Percentiles rank a stretch among this genome's conserved stretches.
Evolutionary conservation across 202 grass and related monocot species (phyloP).

Genomic region (Setaria viridis): DNA sequence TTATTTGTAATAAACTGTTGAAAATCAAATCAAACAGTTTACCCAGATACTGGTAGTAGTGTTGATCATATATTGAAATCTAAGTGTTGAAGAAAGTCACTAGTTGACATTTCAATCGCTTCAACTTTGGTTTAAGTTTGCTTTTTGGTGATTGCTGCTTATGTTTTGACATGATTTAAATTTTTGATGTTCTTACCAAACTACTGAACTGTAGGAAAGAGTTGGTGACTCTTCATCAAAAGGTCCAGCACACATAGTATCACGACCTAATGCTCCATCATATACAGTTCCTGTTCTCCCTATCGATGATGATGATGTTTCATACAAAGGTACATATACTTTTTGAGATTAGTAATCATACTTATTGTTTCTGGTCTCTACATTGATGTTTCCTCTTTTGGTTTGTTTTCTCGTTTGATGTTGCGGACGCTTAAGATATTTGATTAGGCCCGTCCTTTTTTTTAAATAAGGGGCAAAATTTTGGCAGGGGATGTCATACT

Average conservation of each 20-base stretch:
- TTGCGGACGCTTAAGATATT: neutral
- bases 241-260: constrained; percentile 53
- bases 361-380: neutral
- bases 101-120: neutral
- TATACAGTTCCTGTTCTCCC: constrained; percentile 67
- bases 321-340: constrained; percentile 65
- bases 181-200: constrained; percentile 9
- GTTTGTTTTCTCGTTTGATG: neutral
- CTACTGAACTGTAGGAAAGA: constrained; percentile 63
- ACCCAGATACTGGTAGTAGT: neutral
- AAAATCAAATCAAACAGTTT: neutral
- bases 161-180: neutral
- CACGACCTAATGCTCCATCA: constrained; percentile 57
- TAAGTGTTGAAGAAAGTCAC: constrained; percentile 8
- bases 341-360: neutral
- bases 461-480: neutral
- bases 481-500: neutral
- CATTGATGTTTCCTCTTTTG: neutral
- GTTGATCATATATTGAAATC: neutral
- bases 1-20: neutral
- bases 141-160: neutral
- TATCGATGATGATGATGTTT: constrained; percentile 84
- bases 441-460: neutral
- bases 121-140: constrained; percentile 5
- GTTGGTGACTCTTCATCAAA: constrained; percentile 74